Percentiles rank a stretch among this genome's conserved stretches.
phyloP scores from a whole-genome alignment of 2,329 filamentous ascomycete genomes.

The Colletotrichum limetticola region DNA sequence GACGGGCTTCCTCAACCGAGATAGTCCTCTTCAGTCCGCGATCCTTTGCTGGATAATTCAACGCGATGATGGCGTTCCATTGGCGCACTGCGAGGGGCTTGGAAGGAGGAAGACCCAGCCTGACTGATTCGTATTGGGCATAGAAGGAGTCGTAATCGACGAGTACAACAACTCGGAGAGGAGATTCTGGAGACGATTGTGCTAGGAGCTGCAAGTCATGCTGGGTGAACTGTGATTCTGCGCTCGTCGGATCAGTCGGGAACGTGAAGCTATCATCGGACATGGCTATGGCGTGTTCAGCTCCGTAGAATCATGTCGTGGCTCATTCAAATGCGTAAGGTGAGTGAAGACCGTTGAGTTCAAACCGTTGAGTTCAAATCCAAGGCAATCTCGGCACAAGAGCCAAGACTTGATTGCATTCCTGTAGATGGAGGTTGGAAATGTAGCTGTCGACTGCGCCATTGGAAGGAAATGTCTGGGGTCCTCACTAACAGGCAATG shows the following conservation, averaged over 20 bases:
- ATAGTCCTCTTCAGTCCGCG: neutral
- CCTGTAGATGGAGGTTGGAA: neutral
- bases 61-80: conserved; percentile 22
- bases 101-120: conserved; percentile 54
- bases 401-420: neutral
- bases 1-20: neutral
- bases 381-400: neutral
- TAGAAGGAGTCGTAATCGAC: conserved; percentile 98
- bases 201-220: neutral
- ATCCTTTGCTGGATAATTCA: conserved; percentile 6
- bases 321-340: neutral
- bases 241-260: neutral
- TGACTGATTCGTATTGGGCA: conserved; percentile 85
- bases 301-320: too few species aligned
- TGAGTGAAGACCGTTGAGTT: too few species aligned
- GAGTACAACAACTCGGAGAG: conserved; percentile 71
- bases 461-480: too few species aligned
- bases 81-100: conserved; percentile 16
- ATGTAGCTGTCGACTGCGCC: neutral
- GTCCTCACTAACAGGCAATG: too few species aligned
- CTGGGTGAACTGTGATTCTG: neutral
- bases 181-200: neutral
- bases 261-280: neutral
- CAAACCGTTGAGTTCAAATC: too few species aligned
- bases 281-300: neutral